Percentiles rank a stretch among this genome's conserved stretches.
Conservation (phyloP, 2,329 filamentous ascomycete species). For the Zymoseptoria ardabiliae region DNA sequence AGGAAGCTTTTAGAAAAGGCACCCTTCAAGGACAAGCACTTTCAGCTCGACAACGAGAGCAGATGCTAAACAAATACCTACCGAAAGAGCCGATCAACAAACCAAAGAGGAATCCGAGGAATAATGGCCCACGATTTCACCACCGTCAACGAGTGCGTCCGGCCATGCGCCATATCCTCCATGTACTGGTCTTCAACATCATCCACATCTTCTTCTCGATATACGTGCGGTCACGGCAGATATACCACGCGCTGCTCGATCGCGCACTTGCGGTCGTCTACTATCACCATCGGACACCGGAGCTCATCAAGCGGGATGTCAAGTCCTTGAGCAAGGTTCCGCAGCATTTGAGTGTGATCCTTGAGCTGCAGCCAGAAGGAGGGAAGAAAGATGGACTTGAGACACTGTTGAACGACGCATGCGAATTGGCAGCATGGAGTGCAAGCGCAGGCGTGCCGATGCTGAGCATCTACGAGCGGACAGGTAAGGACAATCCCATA, state of each 20-base stretch:
- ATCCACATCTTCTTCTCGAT: conserved; percentile 80
- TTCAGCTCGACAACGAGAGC: conserved; percentile 25
- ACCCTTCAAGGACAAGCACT: conserved; percentile 19
- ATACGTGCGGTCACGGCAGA: conserved; percentile 73
- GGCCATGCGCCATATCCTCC: conserved; percentile 37
- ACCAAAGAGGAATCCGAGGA: conserved; percentile 1
- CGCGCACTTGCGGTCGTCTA: conserved; percentile 74
- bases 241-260: conserved; percentile 70
- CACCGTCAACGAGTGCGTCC: conserved; percentile 25
- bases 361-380: conserved; percentile 63
- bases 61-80: conserved; percentile 29
- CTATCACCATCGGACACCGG: conserved; percentile 92
- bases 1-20: background rate
- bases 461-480: conserved; percentile 86
- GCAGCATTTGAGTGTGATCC: conserved; percentile 77
- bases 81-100: conserved; percentile 18
- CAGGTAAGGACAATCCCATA: conserved; percentile 51
- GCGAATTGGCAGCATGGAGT: conserved; percentile 90
- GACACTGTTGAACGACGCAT: conserved; percentile 77
- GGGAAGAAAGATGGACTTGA: conserved; percentile 69
- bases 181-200: conserved; percentile 59
- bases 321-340: conserved; percentile 66
- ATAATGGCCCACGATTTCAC: conserved; percentile 14
- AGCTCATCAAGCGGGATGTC: conserved; percentile 84
- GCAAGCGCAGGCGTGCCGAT: conserved; percentile 79